Evolutionary conservation across 2,329 filamentous ascomycete species (phyloP).

Genomic region (Mycosphaerella sp.): DNA sequence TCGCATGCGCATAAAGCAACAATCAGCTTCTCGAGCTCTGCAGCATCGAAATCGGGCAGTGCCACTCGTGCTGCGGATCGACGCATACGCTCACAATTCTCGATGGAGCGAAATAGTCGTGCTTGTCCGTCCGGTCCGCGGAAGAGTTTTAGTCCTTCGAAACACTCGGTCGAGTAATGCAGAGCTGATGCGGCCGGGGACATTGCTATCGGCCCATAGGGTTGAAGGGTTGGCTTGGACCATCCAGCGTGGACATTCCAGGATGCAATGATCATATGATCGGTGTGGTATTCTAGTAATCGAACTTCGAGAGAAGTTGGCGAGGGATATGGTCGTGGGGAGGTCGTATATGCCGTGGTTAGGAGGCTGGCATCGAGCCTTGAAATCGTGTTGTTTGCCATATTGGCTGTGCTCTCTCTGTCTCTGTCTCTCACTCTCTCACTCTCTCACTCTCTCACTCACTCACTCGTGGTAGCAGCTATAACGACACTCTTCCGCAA

Average conservation of each 20-base stretch:
- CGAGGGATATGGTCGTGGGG: conserved; percentile 15
- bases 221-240: conserved; percentile 63
- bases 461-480: background rate
- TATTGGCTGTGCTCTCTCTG: background rate
- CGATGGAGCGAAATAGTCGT: conserved; percentile 66
- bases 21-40: conserved; percentile 66
- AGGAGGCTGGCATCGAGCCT: conserved; percentile 22
- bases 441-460: no score
- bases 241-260: conserved; percentile 64
- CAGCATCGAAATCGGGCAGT: conserved; percentile 63
- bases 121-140: conserved; percentile 62
- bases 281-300: conserved; percentile 51
- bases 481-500: background rate
- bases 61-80: conserved; percentile 56
- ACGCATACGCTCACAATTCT: conserved; percentile 61
- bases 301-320: conserved; percentile 35
- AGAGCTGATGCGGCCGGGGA: conserved; percentile 73
- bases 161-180: conserved; percentile 85
- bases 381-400: background rate
- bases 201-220: conserved; percentile 68
- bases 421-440: background rate
- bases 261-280: conserved; percentile 75
- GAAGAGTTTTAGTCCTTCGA: conserved; percentile 73
- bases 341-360: conserved; percentile 32
- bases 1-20: conserved; percentile 64